A percentile compares a stretch with the other conserved stretches of the same genome.
These are phyloP conservation scores for Globisporangium echinulatum DNA, from an alignment of 352 stramenopile species.

Conservation along the genomic window DNA sequence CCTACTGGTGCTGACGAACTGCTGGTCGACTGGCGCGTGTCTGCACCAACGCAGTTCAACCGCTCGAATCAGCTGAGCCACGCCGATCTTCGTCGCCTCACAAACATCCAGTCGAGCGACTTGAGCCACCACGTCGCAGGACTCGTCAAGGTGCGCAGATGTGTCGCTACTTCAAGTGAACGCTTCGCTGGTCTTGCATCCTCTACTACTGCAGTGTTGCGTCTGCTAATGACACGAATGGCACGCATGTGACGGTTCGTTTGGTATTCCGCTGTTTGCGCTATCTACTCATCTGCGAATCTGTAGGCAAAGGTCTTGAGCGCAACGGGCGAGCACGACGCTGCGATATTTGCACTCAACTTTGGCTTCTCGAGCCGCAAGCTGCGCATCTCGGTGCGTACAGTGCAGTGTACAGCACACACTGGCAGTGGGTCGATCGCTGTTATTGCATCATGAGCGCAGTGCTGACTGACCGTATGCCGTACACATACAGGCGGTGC, in stretches of 20 bases:
- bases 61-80: slow-evolving; percentile 28
- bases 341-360: slow-evolving; percentile 35
- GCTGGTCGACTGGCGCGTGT: too few species aligned
- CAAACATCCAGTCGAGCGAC: slow-evolving; percentile 56
- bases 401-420: neutral
- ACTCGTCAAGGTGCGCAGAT: slow-evolving; percentile 56
- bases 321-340: slow-evolving; percentile 26
- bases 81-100: slow-evolving; percentile 31
- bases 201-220: neutral
- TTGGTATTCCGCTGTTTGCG: neutral
- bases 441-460: neutral
- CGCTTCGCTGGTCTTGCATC: neutral
- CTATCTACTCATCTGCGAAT: too few species aligned
- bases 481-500: slow-evolving; percentile 19
- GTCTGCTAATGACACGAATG: neutral
- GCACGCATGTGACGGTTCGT: too few species aligned
- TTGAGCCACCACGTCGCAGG: slow-evolving; percentile 57
- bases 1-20: too few species aligned
- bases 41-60: slow-evolving; percentile 50
- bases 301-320: slow-evolving; percentile 9
- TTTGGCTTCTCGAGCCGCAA: slow-evolving; percentile 41
- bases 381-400: slow-evolving; percentile 38
- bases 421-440: too few species aligned
- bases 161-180: neutral
- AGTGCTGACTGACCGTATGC: too few species aligned